These are phyloP conservation scores for Chlorella sorokiniana DNA, from an alignment of 139 green algal species.

Conservation along the genomic window DNA sequence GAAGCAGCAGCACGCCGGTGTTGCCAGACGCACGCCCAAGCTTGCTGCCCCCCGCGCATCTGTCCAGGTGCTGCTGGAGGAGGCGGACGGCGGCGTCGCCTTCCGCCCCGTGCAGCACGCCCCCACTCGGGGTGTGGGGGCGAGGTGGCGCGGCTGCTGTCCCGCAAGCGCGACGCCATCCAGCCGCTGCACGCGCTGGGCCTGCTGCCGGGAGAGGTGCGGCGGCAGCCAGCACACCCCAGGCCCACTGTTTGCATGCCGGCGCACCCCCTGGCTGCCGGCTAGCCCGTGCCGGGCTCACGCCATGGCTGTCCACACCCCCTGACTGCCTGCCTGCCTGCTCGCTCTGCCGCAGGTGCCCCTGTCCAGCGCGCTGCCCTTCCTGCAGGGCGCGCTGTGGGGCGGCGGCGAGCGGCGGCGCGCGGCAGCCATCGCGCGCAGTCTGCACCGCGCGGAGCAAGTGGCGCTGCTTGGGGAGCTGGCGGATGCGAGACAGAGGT, in stretches of 20 bases:
- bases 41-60: too few relatives aligned
- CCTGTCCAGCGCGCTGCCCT: slow-evolving; percentile 60
- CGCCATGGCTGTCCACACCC: too few relatives aligned
- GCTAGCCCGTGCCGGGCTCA: too few relatives aligned
- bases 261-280: too few relatives aligned
- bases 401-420: slow-evolving; percentile 60
- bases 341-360: slow-evolving; percentile 35
- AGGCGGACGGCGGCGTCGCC: neutral
- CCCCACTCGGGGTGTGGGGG: slow-evolving; percentile 45
- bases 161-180: slow-evolving; percentile 55
- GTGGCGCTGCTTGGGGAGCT: slow-evolving; percentile 65
- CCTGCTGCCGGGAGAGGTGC: slow-evolving; percentile 58
- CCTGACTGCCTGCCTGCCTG: neutral
- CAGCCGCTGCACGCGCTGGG: slow-evolving; percentile 58
- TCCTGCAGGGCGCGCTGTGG: slow-evolving; percentile 69
- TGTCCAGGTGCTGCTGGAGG: slow-evolving; percentile 29
- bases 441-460: slow-evolving; percentile 64
- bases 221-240: neutral
- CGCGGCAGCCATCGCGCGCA: slow-evolving; percentile 62
- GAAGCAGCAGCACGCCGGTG: too few relatives aligned
- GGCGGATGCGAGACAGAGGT: slow-evolving; percentile 18
- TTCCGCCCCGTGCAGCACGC: slow-evolving; percentile 20
- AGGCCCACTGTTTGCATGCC: too few relatives aligned
- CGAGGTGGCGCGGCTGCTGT: slow-evolving; percentile 54
- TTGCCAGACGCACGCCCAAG: too few relatives aligned